These are phyloP conservation scores for Pouteria campechiana DNA, from an alignment of 179 eudicot species.

Conservation along the genomic window DNA sequence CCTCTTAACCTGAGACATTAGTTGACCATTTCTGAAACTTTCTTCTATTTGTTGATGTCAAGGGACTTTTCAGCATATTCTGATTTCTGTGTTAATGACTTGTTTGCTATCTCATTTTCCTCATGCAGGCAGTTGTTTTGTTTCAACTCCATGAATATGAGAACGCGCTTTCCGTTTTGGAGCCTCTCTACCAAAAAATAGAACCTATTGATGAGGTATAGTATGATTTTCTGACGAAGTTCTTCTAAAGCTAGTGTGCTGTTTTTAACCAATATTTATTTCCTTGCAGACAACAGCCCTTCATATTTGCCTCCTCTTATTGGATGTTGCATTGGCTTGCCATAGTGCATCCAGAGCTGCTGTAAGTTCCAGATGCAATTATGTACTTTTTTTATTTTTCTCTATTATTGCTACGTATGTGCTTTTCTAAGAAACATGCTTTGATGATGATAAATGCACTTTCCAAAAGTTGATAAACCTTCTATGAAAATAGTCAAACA, in stretches of 20 bases:
- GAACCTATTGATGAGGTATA: conserved; percentile 86
- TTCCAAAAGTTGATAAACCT: too few relatives aligned
- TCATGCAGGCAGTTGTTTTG: conserved; percentile 60
- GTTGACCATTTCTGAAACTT: not conserved
- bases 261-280: not conserved
- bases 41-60: not conserved
- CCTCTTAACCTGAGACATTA: not conserved
- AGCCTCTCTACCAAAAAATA: conserved; percentile 66
- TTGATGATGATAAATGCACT: too few relatives aligned
- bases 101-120: not conserved
- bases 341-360: conserved; percentile 38
- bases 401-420: too few relatives aligned
- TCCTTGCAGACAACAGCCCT: conserved; percentile 40
- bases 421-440: too few relatives aligned
- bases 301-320: conserved; percentile 45
- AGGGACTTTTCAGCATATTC: not conserved
- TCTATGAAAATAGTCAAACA: too few relatives aligned
- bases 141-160: conserved; percentile 79
- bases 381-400: too few relatives aligned
- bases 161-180: conserved; percentile 60
- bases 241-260: not conserved
- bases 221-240: not conserved
- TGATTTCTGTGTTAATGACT: conserved; percentile 1
- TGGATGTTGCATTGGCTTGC: conserved; percentile 45
- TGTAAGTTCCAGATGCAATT: conserved; percentile 51